Percentiles rank a stretch among this genome's conserved stretches.
phyloP scores from a whole-genome alignment of 306 rosid species.

The Castanospermum australe region DNA sequence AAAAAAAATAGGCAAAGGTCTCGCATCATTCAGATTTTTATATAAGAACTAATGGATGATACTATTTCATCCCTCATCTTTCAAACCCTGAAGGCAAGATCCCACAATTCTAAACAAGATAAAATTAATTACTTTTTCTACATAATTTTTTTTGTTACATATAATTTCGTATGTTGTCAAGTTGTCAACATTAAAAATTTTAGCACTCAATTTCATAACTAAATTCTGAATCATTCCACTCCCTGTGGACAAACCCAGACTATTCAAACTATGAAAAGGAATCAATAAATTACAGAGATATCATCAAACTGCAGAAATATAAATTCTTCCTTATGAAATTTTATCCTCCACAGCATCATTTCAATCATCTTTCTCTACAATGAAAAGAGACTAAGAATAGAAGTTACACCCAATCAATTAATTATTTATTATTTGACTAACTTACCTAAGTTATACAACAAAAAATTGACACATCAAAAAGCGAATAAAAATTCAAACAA shows the following conservation, averaged over 20 bases:
- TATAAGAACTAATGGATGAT: neutral
- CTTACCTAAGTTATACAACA: slow-evolving; percentile 23
- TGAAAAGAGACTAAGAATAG: neutral
- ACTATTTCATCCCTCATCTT: neutral
- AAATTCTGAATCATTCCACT: neutral
- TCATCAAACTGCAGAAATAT: slow-evolving; percentile 8
- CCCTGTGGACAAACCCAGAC: neutral
- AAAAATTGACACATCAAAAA: neutral
- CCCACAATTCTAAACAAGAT: neutral
- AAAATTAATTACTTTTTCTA: neutral
- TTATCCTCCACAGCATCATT: neutral
- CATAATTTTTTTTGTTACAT: no score
- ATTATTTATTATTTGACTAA: slow-evolving; percentile 2
- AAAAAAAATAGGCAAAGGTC: neutral
- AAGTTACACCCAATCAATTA: slow-evolving; percentile 18
- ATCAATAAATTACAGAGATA: neutral
- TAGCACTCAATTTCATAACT: neutral
- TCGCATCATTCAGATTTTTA: neutral
- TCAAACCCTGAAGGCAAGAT: neutral
- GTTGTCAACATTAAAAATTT: no score
- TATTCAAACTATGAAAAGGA: neutral
- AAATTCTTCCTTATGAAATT: neutral
- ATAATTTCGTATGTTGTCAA: neutral
- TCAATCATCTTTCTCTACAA: neutral
- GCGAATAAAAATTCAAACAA: neutral